phyloP scores from a whole-genome alignment of 352 stramenopile genomes.

The Plasmopara halstedii region DNA sequence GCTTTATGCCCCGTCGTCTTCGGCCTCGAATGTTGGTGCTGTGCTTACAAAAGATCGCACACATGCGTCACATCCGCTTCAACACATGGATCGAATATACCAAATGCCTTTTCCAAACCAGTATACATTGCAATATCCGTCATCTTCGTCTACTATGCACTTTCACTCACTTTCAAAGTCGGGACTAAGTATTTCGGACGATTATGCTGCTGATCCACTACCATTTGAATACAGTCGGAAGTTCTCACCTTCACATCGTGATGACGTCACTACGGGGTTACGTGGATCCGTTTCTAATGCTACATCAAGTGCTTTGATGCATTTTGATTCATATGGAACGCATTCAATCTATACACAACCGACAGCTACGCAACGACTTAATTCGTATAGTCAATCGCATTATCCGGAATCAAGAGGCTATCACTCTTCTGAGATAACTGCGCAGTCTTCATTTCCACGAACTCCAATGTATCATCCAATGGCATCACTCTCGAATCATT shows the following conservation, averaged over 20 bases:
- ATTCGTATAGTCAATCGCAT: slow-evolving; percentile 15
- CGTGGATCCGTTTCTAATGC: slow-evolving; percentile 1
- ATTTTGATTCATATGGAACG: slow-evolving; percentile 33
- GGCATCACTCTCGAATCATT: slow-evolving; percentile 28
- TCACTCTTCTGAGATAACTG: slow-evolving; percentile 23
- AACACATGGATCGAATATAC: slow-evolving; percentile 23
- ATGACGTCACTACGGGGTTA: slow-evolving; percentile 8
- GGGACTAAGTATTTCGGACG: slow-evolving; percentile 29
- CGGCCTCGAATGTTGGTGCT: slow-evolving; percentile 10
- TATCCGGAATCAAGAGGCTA: slow-evolving; percentile 18
- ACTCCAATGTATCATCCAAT: slow-evolving; percentile 25
- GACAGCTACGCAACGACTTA: slow-evolving; percentile 9
- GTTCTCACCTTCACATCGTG: slow-evolving; percentile 20
- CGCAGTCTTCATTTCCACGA: slow-evolving; percentile 28
- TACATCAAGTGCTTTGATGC: slow-evolving; percentile 9
- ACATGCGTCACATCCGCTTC: not conserved
- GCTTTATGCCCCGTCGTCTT: slow-evolving; percentile 44
- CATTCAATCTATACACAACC: slow-evolving; percentile 19
- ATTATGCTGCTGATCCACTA: slow-evolving; percentile 70
- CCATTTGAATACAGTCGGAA: slow-evolving; percentile 71
- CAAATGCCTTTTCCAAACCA: slow-evolving; percentile 20
- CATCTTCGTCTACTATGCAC: slow-evolving; percentile 10
- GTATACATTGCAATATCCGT: slow-evolving; percentile 14
- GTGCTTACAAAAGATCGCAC: slow-evolving; percentile 7
- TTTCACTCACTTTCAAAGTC: slow-evolving; percentile 19